Conservation (phyloP, 352 stramenopile genomes). For the Phytophthora lateralis region DNA sequence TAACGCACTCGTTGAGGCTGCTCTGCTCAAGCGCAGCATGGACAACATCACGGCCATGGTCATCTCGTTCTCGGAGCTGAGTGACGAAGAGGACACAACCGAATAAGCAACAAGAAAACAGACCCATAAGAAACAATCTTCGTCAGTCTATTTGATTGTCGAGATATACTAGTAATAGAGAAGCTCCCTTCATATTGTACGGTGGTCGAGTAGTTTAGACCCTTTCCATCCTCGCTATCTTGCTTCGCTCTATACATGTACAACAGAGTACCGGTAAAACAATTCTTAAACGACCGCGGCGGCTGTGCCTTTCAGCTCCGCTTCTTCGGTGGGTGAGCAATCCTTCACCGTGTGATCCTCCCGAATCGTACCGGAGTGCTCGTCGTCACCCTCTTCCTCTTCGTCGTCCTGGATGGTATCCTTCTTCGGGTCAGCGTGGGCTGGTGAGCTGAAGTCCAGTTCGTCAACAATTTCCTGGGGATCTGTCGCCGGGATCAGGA, state of each 20-base stretch:
- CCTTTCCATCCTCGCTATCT: neutral
- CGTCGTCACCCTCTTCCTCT: slow-evolving; percentile 36
- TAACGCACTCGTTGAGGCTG: slow-evolving; percentile 68
- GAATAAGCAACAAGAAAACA: slow-evolving; percentile 18
- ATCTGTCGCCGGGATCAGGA: slow-evolving; percentile 77
- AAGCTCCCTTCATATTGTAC: slow-evolving; percentile 32
- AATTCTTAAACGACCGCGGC: slow-evolving; percentile 26
- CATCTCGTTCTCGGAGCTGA: slow-evolving; percentile 50
- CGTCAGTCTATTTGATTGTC: slow-evolving; percentile 19
- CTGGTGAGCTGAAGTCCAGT: slow-evolving; percentile 52
- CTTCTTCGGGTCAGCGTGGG: slow-evolving; percentile 24
- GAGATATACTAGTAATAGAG: slow-evolving; percentile 33
- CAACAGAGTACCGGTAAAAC: slow-evolving; percentile 21
- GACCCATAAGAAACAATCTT: slow-evolving; percentile 21
- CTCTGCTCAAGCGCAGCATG: slow-evolving; percentile 71
- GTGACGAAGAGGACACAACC: slow-evolving; percentile 19
- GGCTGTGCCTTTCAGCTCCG: slow-evolving; percentile 24
- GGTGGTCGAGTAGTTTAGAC: slow-evolving; percentile 19
- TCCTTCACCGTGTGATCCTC: slow-evolving; percentile 52
- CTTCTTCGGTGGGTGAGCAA: slow-evolving; percentile 36
- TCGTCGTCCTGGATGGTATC: slow-evolving; percentile 15
- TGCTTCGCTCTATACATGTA: slow-evolving; percentile 20
- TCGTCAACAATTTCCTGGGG: slow-evolving; percentile 79
- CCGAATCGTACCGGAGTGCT: slow-evolving; percentile 42
- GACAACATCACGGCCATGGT: slow-evolving; percentile 88